Evolutionary conservation across 2,329 filamentous ascomycete genomes (phyloP).

Genomic region (Periconia macrospinosa): DNA sequence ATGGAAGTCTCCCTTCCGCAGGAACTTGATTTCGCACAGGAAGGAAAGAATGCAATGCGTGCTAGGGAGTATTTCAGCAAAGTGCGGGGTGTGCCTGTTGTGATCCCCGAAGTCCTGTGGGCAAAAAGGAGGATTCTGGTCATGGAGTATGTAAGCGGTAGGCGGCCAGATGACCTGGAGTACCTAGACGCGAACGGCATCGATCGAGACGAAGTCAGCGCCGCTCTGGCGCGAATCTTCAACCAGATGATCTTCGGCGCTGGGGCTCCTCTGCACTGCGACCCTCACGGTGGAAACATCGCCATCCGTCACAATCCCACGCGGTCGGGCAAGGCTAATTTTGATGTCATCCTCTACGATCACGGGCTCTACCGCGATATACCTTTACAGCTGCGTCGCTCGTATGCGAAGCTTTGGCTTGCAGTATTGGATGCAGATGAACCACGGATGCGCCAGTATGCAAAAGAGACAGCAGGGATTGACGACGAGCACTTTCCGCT

Average conservation of each 20-base stretch:
- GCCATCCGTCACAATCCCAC: constrained; percentile 78
- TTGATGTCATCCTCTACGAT: constrained; percentile 95
- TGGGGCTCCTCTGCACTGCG: constrained; percentile 87
- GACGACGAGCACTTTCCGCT: constrained; percentile 88
- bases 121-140: constrained; percentile 86
- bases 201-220: constrained; percentile 92
- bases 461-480: constrained; percentile 85
- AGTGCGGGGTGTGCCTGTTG: constrained; percentile 73
- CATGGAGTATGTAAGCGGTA: constrained; percentile 90
- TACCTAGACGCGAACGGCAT: constrained; percentile 86
- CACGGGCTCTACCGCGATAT: constrained; percentile 97
- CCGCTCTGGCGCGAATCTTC: constrained; percentile 86
- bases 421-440: constrained; percentile 92
- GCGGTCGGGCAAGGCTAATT: constrained; percentile 67
- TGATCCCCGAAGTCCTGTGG: constrained; percentile 90
- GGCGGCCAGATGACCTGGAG: constrained; percentile 82
- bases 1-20: constrained; percentile 90
- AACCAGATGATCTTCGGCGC: constrained; percentile 99
- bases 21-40: constrained; percentile 85
- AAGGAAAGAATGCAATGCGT: constrained; percentile 80
- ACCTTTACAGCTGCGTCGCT: constrained; percentile 72
- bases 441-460: constrained; percentile 81
- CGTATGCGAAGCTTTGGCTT: constrained; percentile 96
- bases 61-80: constrained; percentile 79
- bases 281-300: constrained; percentile 95